phyloP scores from a whole-genome alignment of 192 early-diverging fungal genomes.

The Coemansia sp. region DNA sequence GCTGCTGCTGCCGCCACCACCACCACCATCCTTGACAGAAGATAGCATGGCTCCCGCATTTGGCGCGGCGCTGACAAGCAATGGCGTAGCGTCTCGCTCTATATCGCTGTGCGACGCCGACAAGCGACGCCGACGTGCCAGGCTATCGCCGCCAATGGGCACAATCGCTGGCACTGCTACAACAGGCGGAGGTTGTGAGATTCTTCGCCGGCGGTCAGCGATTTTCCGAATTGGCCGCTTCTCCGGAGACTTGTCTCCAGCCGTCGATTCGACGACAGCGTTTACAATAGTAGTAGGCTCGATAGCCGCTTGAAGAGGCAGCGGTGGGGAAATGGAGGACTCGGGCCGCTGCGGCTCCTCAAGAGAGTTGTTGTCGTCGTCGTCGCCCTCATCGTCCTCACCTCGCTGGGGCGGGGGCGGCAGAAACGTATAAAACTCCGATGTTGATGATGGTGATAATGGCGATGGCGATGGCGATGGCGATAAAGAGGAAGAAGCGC shows the following conservation, averaged over 20 bases:
- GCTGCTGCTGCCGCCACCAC: background rate
- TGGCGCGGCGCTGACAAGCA: background rate
- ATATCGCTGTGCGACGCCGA: background rate
- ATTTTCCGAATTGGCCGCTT: slow-evolving; percentile 14
- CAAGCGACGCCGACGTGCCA: background rate
- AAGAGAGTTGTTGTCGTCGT: background rate
- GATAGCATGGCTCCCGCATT: background rate
- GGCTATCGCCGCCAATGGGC: background rate
- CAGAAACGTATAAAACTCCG: too few relatives aligned
- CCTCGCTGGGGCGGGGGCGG: too few relatives aligned
- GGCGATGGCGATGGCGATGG: background rate
- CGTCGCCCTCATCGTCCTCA: too few relatives aligned
- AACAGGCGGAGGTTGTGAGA: background rate
- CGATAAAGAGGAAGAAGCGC: background rate
- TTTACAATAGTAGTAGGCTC: background rate
- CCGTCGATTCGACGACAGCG: too few relatives aligned
- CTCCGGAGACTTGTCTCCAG: background rate
- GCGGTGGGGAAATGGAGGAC: background rate
- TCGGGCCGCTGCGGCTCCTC: background rate
- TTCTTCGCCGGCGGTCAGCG: slow-evolving; percentile 14
- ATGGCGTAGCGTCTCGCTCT: background rate
- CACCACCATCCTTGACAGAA: background rate
- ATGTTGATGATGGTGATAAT: background rate
- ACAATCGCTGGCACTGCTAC: background rate
- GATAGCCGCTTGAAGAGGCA: too few relatives aligned